Percentiles rank a stretch among this genome's conserved stretches.
phyloP scores from a whole-genome alignment of 306 rosid genomes.

The Citrullus amarus region DNA sequence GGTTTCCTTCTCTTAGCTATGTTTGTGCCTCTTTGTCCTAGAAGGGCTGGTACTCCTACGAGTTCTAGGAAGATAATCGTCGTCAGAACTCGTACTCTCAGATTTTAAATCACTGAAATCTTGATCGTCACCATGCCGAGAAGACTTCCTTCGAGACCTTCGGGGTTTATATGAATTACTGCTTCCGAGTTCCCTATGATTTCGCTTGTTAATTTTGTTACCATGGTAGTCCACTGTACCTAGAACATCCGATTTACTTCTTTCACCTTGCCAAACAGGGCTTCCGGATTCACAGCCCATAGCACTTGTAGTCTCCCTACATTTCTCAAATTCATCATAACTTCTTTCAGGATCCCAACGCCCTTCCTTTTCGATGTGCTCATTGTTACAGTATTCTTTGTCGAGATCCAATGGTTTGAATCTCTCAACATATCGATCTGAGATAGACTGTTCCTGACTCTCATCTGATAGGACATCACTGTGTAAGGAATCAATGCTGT shows the following conservation, averaged over 20 bases:
- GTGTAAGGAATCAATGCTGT: neutral
- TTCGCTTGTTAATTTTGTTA: neutral
- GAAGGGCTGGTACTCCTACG: neutral
- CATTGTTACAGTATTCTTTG: neutral
- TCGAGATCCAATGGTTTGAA: slow-evolving; percentile 1
- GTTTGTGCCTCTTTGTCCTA: neutral
- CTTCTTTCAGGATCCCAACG: slow-evolving; percentile 9
- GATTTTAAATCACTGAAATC: neutral
- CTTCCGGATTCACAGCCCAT: neutral
- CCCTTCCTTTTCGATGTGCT: neutral
- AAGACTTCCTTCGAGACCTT: neutral
- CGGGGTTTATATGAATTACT: neutral
- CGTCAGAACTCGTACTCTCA: neutral
- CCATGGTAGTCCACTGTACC: neutral
- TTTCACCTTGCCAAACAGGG: neutral
- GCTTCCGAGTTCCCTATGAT: neutral
- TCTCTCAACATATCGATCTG: neutral
- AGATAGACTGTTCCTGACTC: neutral
- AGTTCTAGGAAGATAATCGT: neutral
- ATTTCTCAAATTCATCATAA: neutral
- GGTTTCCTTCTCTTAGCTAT: neutral
- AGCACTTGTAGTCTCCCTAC: neutral
- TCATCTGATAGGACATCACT: slow-evolving; percentile 1
- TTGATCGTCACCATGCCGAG: neutral
- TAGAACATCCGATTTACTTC: neutral